These are phyloP conservation scores for Rozella allomycis DNA, from an alignment of 371 early-diverging fungal genomes.

Conservation along the genomic window DNA sequence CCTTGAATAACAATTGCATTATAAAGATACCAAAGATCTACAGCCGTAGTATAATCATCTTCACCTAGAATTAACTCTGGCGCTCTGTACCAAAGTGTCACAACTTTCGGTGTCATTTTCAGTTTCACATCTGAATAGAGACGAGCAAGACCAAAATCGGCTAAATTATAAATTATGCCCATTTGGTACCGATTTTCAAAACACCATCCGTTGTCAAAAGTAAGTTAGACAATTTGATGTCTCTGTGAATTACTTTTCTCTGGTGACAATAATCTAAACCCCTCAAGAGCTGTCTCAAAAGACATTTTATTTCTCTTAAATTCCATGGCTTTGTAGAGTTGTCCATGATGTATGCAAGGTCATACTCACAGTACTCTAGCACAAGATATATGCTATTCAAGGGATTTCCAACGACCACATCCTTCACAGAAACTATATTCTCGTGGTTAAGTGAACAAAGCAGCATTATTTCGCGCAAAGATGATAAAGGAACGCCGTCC, in stretches of 20 bases:
- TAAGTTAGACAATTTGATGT: conserved; percentile 66
- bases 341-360: conserved; percentile 41
- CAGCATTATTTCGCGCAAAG: conserved; percentile 3
- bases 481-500: conserved; percentile 2
- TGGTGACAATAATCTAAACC: conserved; percentile 57
- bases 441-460: conserved; percentile 1
- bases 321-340: conserved; percentile 37
- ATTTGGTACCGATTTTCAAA: conserved; percentile 45
- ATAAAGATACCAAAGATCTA: conserved; percentile 62
- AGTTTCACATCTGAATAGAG: too few species aligned
- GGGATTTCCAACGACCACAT: conserved; percentile 29
- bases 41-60: conserved; percentile 46
- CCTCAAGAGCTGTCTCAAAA: conserved; percentile 48
- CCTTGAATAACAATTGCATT: conserved; percentile 5
- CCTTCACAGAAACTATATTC: conserved; percentile 1
- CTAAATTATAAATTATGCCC: conserved; percentile 8
- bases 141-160: conserved; percentile 81
- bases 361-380: conserved; percentile 53
- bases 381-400: conserved; percentile 45
- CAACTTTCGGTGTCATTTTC: conserved; percentile 80
- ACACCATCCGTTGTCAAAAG: conserved; percentile 45
- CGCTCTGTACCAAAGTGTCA: conserved; percentile 87
- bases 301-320: conserved; percentile 37
- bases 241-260: conserved; percentile 51
- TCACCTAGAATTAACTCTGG: conserved; percentile 73